phyloP scores from a whole-genome alignment of 139 green algal species.

The Tetraselmis chui region DNA sequence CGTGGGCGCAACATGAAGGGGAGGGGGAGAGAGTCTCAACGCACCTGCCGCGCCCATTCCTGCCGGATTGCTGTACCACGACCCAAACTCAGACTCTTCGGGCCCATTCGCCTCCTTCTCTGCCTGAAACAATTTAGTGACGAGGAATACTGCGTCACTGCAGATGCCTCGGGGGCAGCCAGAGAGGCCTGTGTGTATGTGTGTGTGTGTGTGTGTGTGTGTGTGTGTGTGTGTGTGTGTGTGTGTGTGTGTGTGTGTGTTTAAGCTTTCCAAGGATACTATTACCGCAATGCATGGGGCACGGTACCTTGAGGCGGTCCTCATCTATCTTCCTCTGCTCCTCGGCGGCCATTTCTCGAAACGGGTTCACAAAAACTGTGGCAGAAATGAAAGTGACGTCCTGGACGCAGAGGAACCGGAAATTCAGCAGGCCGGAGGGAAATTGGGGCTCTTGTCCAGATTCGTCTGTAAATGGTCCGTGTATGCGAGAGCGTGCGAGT shows the following conservation, averaged over 20 bases:
- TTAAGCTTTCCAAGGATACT: not conserved
- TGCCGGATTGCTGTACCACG: constrained; percentile 10
- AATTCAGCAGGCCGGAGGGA: no score
- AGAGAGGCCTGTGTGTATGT: not conserved
- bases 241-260: no score
- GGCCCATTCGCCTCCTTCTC: not conserved
- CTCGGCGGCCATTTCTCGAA: constrained; percentile 73
- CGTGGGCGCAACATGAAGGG: no score
- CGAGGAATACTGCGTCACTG: not conserved
- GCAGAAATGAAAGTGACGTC: constrained; percentile 67
- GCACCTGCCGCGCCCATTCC: not conserved
- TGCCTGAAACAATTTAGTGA: not conserved
- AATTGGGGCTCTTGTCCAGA: not conserved
- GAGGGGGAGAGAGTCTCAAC: no score
- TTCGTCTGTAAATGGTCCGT: not conserved
- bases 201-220: no score
- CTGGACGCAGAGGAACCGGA: no score
- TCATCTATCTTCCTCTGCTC: constrained; percentile 44
- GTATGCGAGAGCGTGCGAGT: constrained; percentile 22
- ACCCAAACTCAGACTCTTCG: constrained; percentile 3
- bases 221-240: no score
- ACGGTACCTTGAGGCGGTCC: constrained; percentile 24
- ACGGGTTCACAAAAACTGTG: constrained; percentile 91
- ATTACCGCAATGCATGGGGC: constrained; percentile 1
- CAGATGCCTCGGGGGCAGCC: not conserved